Conservation (phyloP, 495 filamentous ascomycete species). For the Penicillium daleae region DNA sequence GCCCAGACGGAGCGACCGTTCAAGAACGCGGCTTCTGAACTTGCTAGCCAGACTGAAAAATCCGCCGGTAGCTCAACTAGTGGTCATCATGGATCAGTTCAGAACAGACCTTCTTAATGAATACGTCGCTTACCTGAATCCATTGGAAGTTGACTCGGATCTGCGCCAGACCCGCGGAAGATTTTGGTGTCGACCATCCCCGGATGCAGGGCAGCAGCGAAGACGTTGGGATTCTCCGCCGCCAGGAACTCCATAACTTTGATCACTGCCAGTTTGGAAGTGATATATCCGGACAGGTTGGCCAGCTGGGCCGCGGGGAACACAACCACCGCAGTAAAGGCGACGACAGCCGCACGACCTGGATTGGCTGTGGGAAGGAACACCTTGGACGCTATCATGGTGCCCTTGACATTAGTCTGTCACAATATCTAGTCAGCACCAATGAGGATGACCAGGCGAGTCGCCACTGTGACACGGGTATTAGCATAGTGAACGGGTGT, state of each 20-base stretch:
- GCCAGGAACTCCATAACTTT: slow-evolving; percentile 47
- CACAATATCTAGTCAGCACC: slow-evolving; percentile 6
- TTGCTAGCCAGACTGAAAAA: slow-evolving; percentile 56
- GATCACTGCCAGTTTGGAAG: slow-evolving; percentile 43
- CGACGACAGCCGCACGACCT: slow-evolving; percentile 38
- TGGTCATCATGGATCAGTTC: background rate
- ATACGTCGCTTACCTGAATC: slow-evolving; percentile 31
- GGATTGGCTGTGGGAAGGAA: slow-evolving; percentile 43
- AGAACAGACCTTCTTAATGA: background rate
- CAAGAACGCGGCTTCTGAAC: slow-evolving; percentile 52
- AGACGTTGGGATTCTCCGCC: slow-evolving; percentile 43
- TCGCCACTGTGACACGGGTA: background rate
- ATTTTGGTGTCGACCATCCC: slow-evolving; percentile 45
- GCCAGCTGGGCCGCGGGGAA: slow-evolving; percentile 23
- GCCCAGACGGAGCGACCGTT: slow-evolving; percentile 53
- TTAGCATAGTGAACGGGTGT: background rate
- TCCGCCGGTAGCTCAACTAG: slow-evolving; percentile 44
- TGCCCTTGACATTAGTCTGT: slow-evolving; percentile 47
- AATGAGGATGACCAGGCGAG: background rate
- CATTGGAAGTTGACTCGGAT: slow-evolving; percentile 28
- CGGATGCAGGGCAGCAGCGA: slow-evolving; percentile 43
- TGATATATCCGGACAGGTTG: slow-evolving; percentile 40
- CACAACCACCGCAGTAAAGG: slow-evolving; percentile 23
- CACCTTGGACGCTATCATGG: slow-evolving; percentile 35
- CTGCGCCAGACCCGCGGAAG: slow-evolving; percentile 28